Base-by-base conservation (phyloP, 805 yeast species). In the Saccharomycopsis microspora region DNA sequence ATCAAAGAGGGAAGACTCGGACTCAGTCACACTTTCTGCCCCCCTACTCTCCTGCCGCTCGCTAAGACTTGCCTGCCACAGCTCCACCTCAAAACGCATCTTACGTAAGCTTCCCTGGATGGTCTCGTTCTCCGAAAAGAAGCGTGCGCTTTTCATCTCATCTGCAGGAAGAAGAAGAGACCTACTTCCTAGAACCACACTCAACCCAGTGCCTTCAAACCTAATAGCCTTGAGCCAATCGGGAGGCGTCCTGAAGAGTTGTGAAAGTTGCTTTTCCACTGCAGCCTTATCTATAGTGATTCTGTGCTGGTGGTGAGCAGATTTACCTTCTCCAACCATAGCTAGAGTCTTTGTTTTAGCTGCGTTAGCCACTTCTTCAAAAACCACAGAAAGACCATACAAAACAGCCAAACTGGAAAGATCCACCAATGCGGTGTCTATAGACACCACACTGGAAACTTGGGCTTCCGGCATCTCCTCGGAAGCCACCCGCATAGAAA, bases 131-230 rank as follows among this genome's bases (percentile, higher is more conserved):
- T 60, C 60, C 3, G 48, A 45, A 10, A 69, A 64, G n/a, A 67
- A 53, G 52, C 70, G 74, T 1, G 62, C 44, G 3, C 53, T 47
- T 28, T 67, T 60, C 42, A 69, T 61, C 1, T 64, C 54, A 29
- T 65, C 67, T 19, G 67, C 63, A 4, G 73, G 69, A 57, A 71
- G 58, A 43, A 71, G 59, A 2, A 71, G 62, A 1, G 75, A 71
- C 37, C 76, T 62, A n/a, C 3, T 2, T 34, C 10, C 36, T 34
- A 34, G 36, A 8, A 9, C 36, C n/a, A 34, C 36, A 34, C 10
- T 9, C 10, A 34, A 8, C 8, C 10, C n/a, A 9, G 36, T 9
- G 5, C 71, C 63, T 3, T 74, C 75, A 8, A 69, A 41, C 11
- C 55, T 58, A 5, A 61, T 10, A 5, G 53, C 56, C 37, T 60